A percentile compares a stretch with the other conserved stretches of the same genome.
phyloP scores from a whole-genome alignment of 2,329 filamentous ascomycete genomes.

The Neoarthrinium moseri region DNA sequence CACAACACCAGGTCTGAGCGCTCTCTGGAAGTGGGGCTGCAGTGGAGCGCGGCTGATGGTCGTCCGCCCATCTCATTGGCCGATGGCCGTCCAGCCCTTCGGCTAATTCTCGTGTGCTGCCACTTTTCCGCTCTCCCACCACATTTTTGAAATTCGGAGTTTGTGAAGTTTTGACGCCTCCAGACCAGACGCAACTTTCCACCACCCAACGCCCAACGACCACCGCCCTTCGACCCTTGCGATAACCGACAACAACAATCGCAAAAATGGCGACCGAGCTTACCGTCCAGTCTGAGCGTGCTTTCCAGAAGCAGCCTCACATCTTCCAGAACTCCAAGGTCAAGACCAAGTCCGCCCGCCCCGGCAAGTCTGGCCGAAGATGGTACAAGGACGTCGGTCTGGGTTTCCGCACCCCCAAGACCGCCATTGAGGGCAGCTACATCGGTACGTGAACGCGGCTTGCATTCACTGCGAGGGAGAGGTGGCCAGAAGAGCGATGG shows the following conservation, averaged over 20 bases:
- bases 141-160: conserved; percentile 31
- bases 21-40: too few relatives aligned
- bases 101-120: too few relatives aligned
- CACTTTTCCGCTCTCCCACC: conserved; percentile 19
- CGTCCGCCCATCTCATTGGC: too few relatives aligned
- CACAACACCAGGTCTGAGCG: too few relatives aligned
- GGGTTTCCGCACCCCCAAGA: conserved; percentile 98
- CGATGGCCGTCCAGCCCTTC: too few relatives aligned
- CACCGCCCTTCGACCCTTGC: conserved; percentile 35
- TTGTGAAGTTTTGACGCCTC: conserved; percentile 18
- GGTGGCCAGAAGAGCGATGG: not conserved
- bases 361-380: conserved; percentile 63
- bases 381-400: conserved; percentile 99
- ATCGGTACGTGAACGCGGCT: conserved; percentile 79
- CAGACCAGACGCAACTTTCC: conserved; percentile 1
- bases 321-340: conserved; percentile 99
- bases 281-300: conserved; percentile 99
- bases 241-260: conserved; percentile 35
- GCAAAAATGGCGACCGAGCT: conserved; percentile 94
- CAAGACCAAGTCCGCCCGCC: conserved; percentile 79
- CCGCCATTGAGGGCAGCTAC: conserved; percentile 97
- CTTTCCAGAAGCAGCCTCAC: conserved; percentile 99
- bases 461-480: too few relatives aligned
- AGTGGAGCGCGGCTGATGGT: too few relatives aligned
- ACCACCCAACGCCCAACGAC: conserved; percentile 19